Evolutionary conservation across 305 asterid species (phyloP).

Genomic region (Fraxinus sp.): DNA sequence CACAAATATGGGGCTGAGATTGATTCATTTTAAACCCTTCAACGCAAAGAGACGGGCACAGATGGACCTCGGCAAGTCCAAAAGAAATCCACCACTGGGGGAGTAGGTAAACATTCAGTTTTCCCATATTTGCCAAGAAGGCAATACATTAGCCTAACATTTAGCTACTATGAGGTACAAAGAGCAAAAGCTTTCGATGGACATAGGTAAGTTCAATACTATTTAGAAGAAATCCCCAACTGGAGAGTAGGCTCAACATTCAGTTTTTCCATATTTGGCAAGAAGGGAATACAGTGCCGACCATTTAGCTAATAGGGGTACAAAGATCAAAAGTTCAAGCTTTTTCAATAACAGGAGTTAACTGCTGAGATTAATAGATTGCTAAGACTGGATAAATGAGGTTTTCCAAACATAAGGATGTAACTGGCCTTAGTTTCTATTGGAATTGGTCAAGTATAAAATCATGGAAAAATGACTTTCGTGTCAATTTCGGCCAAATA

Average conservation of each 20-base stretch:
- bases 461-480: neutral
- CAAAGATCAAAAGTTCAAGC: neutral
- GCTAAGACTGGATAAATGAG: neutral
- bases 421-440: neutral
- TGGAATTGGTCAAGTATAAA: neutral
- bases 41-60: neutral
- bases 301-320: neutral
- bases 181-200: neutral
- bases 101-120: neutral
- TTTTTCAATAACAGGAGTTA: neutral
- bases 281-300: neutral
- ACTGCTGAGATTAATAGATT: neutral
- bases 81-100: neutral
- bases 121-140: neutral
- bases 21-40: neutral
- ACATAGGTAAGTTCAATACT: neutral
- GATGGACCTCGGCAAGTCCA: neutral
- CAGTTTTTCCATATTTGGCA: neutral
- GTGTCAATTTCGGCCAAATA: neutral
- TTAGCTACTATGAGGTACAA: neutral
- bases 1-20: neutral
- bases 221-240: neutral
- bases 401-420: neutral
- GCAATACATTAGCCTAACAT: neutral
- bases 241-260: neutral